Conservation (phyloP, 139 green algal genomes). For the Chlamydomonas sp. region DNA sequence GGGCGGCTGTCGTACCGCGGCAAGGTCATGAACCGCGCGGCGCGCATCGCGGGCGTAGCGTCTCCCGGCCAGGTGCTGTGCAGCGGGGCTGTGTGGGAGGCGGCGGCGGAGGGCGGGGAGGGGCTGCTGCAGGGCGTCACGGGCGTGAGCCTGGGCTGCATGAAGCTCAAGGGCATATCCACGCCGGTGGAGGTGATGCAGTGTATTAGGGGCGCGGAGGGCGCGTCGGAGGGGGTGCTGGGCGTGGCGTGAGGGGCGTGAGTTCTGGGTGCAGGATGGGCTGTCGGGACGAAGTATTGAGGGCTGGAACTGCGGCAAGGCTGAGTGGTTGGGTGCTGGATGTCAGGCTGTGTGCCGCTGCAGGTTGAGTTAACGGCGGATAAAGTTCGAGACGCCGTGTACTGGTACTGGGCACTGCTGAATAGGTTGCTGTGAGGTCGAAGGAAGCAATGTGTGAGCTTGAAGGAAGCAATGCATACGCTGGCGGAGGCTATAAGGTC, state of each 20-base stretch:
- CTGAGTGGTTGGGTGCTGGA: too few species aligned
- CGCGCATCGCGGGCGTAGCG: conserved; percentile 32
- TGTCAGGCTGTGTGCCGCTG: too few species aligned
- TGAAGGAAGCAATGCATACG: too few species aligned
- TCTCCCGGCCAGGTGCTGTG: conserved; percentile 43
- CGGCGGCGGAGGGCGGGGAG: not conserved
- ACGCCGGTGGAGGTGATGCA: conserved; percentile 17
- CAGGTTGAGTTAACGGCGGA: too few species aligned
- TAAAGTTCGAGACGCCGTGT: too few species aligned
- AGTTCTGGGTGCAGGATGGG: too few species aligned
- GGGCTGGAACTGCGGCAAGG: too few species aligned
- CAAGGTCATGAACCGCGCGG: conserved; percentile 50
- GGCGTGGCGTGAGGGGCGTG: not conserved
- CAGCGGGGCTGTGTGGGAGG: conserved; percentile 21
- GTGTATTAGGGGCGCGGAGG: not conserved
- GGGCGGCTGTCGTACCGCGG: conserved; percentile 47
- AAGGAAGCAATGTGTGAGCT: too few species aligned
- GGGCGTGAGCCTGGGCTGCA: conserved; percentile 3
- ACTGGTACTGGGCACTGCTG: too few species aligned
- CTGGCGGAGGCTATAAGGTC: too few species aligned
- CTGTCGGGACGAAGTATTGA: too few species aligned
- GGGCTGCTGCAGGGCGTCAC: not conserved
- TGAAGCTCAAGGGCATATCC: conserved; percentile 24
- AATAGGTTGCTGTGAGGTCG: too few species aligned
- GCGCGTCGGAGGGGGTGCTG: not conserved